Evolutionary conservation across 176 grass and related monocot genomes (phyloP).

Genomic region (Aegilops umbellulata): DNA sequence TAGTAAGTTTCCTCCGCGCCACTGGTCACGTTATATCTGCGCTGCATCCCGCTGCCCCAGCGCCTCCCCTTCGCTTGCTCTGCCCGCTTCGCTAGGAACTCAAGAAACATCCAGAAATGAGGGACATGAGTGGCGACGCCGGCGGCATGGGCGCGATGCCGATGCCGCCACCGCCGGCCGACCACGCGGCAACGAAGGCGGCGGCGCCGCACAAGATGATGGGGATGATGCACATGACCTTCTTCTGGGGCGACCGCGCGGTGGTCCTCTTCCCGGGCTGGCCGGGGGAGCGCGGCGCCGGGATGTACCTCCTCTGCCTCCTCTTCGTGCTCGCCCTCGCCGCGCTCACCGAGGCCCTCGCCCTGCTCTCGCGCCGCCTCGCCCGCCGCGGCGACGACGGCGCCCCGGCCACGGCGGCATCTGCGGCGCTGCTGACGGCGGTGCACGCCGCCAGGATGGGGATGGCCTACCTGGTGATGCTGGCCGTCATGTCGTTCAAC

Average conservation of each 20-base stretch:
- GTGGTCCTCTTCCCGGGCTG: conserved; percentile 63
- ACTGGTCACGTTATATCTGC: conserved; percentile 9
- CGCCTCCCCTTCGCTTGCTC: neutral
- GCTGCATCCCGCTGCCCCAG: neutral
- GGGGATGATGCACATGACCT: conserved; percentile 59
- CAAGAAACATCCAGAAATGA: neutral
- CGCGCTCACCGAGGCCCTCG: conserved; percentile 57
- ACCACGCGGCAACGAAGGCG: neutral
- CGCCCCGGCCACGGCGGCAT: neutral
- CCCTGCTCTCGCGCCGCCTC: conserved; percentile 39
- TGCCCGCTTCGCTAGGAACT: neutral
- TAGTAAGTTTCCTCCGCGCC: neutral
- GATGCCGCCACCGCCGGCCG: conserved; percentile 40
- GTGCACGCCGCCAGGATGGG: conserved; percentile 46
- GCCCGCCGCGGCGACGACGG: neutral
- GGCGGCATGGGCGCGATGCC: conserved; percentile 42
- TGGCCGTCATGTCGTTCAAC: conserved; percentile 76
- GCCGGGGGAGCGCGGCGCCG: conserved; percentile 53
- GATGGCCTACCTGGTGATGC: conserved; percentile 61
- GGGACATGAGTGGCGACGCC: conserved; percentile 10
- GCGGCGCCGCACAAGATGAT: conserved; percentile 1
- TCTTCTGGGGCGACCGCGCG: conserved; percentile 57
- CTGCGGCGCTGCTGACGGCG: conserved; percentile 14
- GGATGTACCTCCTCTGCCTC: conserved; percentile 66
- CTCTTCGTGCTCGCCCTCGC: conserved; percentile 54